These are phyloP conservation scores for Fusarium denticulatum DNA, from an alignment of 2,329 filamentous ascomycete species.

Conservation along the genomic window DNA sequence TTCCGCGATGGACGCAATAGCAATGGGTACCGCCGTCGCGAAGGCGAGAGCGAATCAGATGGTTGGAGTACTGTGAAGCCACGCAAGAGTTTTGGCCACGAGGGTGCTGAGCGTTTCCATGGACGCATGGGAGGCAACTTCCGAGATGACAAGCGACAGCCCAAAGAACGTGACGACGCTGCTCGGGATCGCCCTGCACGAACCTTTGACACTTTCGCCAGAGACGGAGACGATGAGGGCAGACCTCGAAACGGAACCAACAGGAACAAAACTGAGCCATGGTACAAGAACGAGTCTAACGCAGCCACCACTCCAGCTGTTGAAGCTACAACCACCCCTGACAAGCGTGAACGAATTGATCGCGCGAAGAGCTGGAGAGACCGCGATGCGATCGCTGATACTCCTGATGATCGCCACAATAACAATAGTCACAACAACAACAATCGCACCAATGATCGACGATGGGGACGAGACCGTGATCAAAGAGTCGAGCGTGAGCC, in stretches of 20 bases:
- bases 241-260: conserved; percentile 71
- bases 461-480: conserved; percentile 68
- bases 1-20: conserved; percentile 61
- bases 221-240: conserved; percentile 63
- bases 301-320: conserved; percentile 21
- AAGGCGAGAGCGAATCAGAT: conserved; percentile 70
- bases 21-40: conserved; percentile 62
- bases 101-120: conserved; percentile 76
- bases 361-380: conserved; percentile 71
- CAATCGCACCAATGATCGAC: conserved; percentile 57
- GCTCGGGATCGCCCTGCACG: conserved; percentile 58
- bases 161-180: conserved; percentile 65
- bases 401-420: conserved; percentile 66
- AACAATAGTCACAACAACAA: conserved; percentile 42
- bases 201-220: conserved; percentile 60
- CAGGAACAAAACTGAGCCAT: conserved; percentile 76
- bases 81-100: conserved; percentile 77
- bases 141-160: conserved; percentile 55
- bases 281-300: conserved; percentile 71
- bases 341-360: conserved; percentile 65
- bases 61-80: conserved; percentile 80
- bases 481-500: conserved; percentile 80
- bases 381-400: conserved; percentile 55
- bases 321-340: conserved; percentile 46
- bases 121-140: conserved; percentile 68